Evolutionary conservation across 805 yeast species (phyloP).

Genomic region (Limtongozyma cylindracea): DNA sequence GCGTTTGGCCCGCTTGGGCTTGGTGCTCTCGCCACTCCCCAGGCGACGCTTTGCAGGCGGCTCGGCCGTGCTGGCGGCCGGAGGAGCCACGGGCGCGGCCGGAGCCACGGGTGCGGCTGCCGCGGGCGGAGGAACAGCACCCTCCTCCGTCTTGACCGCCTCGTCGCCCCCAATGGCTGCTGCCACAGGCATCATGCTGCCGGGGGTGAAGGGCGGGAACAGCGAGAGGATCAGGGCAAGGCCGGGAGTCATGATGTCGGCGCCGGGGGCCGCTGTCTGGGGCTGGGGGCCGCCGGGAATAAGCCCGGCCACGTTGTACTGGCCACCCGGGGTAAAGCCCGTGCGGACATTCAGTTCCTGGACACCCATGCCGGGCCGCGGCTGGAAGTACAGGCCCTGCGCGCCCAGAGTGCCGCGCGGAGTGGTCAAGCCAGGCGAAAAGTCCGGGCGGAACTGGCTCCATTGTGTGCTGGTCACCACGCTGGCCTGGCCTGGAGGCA

Average conservation of each 20-base stretch:
- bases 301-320: constrained; percentile 6
- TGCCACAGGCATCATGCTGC: too few relatives aligned
- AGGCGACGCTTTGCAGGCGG: too few relatives aligned
- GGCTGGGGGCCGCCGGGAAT: constrained; percentile 10
- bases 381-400: constrained; percentile 1
- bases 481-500: constrained; percentile 26
- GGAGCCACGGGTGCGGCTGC: too few relatives aligned
- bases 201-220: too few relatives aligned
- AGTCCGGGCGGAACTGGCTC: too few relatives aligned
- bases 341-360: constrained; percentile 49
- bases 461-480: constrained; percentile 21
- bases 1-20: too few relatives aligned
- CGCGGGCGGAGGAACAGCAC: too few relatives aligned
- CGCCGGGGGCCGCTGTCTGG: constrained; percentile 13
- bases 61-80: too few relatives aligned
- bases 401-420: constrained; percentile 5
- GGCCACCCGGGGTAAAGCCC: constrained; percentile 40
- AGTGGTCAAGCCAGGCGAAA: constrained; percentile 19
- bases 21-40: too few relatives aligned
- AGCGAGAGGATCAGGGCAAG: constrained; percentile 9
- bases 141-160: not conserved
- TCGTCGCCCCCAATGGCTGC: constrained; percentile 9
- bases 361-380: constrained; percentile 14
- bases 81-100: too few relatives aligned
- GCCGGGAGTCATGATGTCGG: constrained; percentile 22